These are phyloP conservation scores for Bryopsis sp. DNA, from an alignment of 139 green algal species.

Conservation along the genomic window DNA sequence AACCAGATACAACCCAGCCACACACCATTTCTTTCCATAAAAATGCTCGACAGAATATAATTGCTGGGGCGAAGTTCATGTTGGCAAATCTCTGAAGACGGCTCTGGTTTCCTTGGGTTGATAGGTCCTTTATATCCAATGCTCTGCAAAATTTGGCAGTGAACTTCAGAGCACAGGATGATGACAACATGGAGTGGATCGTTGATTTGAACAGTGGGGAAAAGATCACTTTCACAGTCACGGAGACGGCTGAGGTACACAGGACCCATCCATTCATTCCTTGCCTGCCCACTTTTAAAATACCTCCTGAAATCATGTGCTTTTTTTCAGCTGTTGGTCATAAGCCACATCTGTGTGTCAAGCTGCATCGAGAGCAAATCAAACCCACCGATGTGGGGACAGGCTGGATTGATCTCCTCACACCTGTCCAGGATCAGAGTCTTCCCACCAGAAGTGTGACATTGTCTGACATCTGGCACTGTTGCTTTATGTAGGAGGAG, in stretches of 20 bases:
- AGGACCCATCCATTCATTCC: not conserved
- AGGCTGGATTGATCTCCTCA: no score
- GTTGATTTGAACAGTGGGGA: constrained; percentile 7
- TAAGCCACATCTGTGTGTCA: no score
- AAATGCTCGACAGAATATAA: no score
- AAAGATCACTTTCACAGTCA: not conserved
- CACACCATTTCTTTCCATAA: no score
- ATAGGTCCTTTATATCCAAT: constrained; percentile 10
- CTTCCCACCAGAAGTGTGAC: not conserved
- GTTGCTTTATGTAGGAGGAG: not conserved
- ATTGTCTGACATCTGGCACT: not conserved
- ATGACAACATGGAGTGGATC: constrained; percentile 9
- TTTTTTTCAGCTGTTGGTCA: not conserved
- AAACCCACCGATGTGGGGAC: not conserved
- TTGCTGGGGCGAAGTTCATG: no score
- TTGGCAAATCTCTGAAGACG: no score
- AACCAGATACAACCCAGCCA: no score
- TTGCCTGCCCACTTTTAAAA: not conserved
- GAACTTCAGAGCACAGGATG: not conserved
- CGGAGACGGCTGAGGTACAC: not conserved
- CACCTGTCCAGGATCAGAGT: not conserved
- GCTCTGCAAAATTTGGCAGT: not conserved
- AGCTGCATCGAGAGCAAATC: not conserved
- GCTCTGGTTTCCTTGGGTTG: no score
- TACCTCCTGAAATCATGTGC: not conserved